Evolutionary conservation across 805 yeast species (phyloP), one percentile per base, ranked within the genome.

Genomic region (Lachancea kluyveri): DNA sequence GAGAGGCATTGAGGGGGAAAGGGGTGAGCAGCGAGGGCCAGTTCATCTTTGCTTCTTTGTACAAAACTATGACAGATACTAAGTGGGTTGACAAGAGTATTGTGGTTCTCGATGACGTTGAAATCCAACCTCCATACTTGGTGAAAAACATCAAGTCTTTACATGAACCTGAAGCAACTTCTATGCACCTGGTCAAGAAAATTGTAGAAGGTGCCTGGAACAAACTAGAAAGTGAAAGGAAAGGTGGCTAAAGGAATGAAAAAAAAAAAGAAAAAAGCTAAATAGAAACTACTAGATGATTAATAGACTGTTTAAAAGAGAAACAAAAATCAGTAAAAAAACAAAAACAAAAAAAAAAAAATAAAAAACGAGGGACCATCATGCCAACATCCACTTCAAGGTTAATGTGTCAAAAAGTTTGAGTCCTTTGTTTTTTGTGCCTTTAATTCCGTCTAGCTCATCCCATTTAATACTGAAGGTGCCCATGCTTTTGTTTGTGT

Each of bases 371-470:
- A n/a, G n/a, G n/a, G n/a, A n/a, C n/a, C n/a, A n/a, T 24, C 15
- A 36, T n/a, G 24, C 5, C 12, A 37, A 17, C 8, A 37, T 29
- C 56, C 52, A 52, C 12, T 48, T 52, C 8, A 74, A 46, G 30
- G 64, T 66, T 5, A 77, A 43, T 8, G 56, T 32, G n/a, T 76
- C 77, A 44, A 81, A 79, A 8, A 70, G 43, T 39, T 64, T 61
- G 3, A 60, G 34, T 0, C 87, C 87, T 40, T 67, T 70, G 27
- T 61, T 62, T n/a, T 49, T 46, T 1, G 76, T 67, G 2, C 92
- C 94, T 41, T 68, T 67, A 36, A 65, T 66, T 0, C 94, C 94
- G 54, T 83, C 94, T 43, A 79, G 59, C 0, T 71, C 67, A 3
- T 62, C 60, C 78, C 79, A 75, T 23, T 48, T 35, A 28, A 40